phyloP scores from a whole-genome alignment of 2,329 filamentous ascomycete species.

The Claviceps monticola region DNA sequence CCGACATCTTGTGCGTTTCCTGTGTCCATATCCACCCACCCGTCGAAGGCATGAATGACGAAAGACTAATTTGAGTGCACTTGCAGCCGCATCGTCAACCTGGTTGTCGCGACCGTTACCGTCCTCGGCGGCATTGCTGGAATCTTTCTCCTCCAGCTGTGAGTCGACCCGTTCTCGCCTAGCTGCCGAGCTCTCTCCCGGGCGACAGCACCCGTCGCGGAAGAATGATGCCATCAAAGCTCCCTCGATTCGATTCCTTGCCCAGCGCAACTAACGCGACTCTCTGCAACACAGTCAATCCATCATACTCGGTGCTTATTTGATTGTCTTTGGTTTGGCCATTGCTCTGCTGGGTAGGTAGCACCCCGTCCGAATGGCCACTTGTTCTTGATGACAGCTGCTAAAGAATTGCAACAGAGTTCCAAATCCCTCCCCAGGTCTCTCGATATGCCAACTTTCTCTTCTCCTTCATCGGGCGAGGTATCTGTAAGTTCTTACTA shows the following conservation, averaged over 20 bases:
- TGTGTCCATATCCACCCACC: background rate
- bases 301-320: constrained; percentile 71
- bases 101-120: constrained; percentile 77
- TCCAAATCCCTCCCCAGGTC: constrained; percentile 87
- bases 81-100: constrained; percentile 80
- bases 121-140: constrained; percentile 68
- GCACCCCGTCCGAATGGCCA: background rate
- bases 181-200: background rate
- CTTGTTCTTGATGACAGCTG: background rate
- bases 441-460: constrained; percentile 93
- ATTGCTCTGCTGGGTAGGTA: constrained; percentile 49
- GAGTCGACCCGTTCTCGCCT: constrained; percentile 21
- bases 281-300: constrained; percentile 12
- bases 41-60: constrained; percentile 18
- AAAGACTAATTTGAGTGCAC: constrained; percentile 1
- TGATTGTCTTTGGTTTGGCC: constrained; percentile 78
- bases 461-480: constrained; percentile 93
- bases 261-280: background rate
- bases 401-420: constrained; percentile 42
- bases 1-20: constrained; percentile 67
- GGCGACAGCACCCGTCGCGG: background rate
- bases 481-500: constrained; percentile 58
- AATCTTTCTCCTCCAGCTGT: constrained; percentile 50
- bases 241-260: background rate
- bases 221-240: background rate